These are phyloP conservation scores for Termitomyces eurrhizus DNA, from an alignment of 768 basidiomycete genomes.

Conservation along the genomic window DNA sequence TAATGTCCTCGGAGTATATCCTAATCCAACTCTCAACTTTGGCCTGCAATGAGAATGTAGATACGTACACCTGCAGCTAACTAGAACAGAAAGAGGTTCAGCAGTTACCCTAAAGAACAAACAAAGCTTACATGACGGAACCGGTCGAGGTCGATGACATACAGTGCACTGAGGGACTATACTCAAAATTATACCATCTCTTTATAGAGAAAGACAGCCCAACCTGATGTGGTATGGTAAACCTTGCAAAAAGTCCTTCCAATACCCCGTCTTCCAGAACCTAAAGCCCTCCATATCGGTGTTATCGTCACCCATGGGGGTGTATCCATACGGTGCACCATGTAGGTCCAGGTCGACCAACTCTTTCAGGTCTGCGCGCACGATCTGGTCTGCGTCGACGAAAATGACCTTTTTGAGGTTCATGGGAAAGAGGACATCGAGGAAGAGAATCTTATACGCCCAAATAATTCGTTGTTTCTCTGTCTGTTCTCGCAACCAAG, in stretches of 20 bases:
- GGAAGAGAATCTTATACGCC: conserved; percentile 99
- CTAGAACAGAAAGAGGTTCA: conserved; percentile 22
- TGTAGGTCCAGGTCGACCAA: conserved; percentile 90
- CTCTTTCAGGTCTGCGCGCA: conserved; percentile 93
- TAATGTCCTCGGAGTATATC: conserved; percentile 90
- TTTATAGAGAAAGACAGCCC: conserved; percentile 11
- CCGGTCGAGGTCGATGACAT: conserved; percentile 91
- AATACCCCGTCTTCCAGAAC: conserved; percentile 98
- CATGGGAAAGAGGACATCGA: conserved; percentile 98
- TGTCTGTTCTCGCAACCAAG: conserved; percentile 93
- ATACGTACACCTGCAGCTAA: conserved; percentile 46
- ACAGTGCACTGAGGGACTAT: conserved; percentile 65
- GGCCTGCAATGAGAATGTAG: background rate
- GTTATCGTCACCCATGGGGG: conserved; percentile 97
- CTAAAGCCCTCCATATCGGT: conserved; percentile 95
- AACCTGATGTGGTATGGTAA: conserved; percentile 94
- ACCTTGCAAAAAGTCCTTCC: conserved; percentile 84
- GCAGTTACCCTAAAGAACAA: background rate
- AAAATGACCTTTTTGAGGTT: conserved; percentile 99
- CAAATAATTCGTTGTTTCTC: conserved; percentile 99
- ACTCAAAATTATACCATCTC: background rate
- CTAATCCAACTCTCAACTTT: conserved; percentile 29
- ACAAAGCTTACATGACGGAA: conserved; percentile 76
- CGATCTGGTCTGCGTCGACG: conserved; percentile 97
- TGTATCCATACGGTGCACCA: conserved; percentile 92